A percentile compares a stretch with the other conserved stretches of the same genome.
phyloP scores from a whole-genome alignment of 2,329 filamentous ascomycete species.

The Zymoseptoria passerinii region DNA sequence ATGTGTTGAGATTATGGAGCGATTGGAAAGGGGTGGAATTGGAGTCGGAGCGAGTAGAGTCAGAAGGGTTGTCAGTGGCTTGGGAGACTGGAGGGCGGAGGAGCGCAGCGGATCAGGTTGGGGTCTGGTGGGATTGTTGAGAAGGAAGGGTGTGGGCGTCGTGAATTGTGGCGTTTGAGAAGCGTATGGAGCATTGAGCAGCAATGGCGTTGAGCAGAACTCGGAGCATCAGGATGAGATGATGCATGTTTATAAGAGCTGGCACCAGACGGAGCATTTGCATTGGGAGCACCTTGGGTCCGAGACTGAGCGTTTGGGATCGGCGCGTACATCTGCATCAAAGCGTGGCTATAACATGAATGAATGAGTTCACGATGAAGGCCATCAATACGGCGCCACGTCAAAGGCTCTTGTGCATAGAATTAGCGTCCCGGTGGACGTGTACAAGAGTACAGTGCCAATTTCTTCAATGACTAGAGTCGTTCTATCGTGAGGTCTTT shows the following conservation, averaged over 20 bases:
- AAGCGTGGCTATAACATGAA: background rate
- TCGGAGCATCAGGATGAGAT: background rate
- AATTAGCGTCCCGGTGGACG: no score
- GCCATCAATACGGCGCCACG: background rate
- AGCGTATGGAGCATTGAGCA: background rate
- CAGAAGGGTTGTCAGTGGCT: conserved; percentile 44
- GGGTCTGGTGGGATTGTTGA: conserved; percentile 44
- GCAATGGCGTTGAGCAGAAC: background rate
- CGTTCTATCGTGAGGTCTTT: background rate
- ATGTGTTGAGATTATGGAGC: conserved; percentile 42
- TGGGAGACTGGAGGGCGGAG: conserved; percentile 32
- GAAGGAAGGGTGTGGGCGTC: conserved; percentile 38
- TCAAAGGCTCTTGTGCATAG: background rate
- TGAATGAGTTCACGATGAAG: background rate
- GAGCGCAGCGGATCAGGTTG: conserved; percentile 37
- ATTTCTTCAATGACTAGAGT: background rate
- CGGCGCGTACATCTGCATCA: background rate
- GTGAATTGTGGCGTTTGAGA: conserved; percentile 45
- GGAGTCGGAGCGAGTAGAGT: conserved; percentile 38
- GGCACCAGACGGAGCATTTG: background rate
- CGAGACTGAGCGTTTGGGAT: background rate
- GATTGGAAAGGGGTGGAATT: conserved; percentile 41
- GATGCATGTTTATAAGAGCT: background rate
- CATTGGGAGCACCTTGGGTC: background rate
- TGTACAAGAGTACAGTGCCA: background rate